Percentiles rank a stretch among this genome's conserved stretches.
These are phyloP conservation scores for Penicillium sclerotiorum DNA, from an alignment of 2,329 filamentous ascomycete genomes.

Conservation along the genomic window DNA sequence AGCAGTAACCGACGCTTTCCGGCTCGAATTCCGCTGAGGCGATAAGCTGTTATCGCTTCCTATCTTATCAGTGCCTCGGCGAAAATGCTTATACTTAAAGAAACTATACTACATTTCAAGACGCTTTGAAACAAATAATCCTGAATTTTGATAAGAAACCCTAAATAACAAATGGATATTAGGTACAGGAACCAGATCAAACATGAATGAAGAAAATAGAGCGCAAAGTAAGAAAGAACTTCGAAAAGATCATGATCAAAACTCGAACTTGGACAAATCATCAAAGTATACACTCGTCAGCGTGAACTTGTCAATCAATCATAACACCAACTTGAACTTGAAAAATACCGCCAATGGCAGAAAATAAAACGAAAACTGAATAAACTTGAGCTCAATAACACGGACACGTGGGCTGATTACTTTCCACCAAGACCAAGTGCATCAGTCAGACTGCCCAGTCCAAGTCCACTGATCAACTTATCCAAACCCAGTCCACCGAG, in stretches of 20 bases:
- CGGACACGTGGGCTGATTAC: not conserved
- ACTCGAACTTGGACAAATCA: not conserved
- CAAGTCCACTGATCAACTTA: constrained; percentile 51
- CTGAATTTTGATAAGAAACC: not conserved
- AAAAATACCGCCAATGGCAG: not conserved
- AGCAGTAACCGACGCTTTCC: constrained; percentile 5
- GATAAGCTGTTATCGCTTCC: not conserved
- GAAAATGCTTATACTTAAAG: no score
- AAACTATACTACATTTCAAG: no score
- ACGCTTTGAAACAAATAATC: no score
- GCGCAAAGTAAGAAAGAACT: not conserved
- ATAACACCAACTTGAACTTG: not conserved
- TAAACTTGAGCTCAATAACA: not conserved
- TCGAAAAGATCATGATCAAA: not conserved
- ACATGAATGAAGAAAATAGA: not conserved
- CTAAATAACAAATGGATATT: not conserved
- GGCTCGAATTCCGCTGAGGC: not conserved
- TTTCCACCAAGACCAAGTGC: constrained; percentile 49
- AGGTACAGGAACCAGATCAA: not conserved
- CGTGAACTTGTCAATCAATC: no score
- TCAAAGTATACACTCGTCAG: no score
- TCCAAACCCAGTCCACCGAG: constrained; percentile 71
- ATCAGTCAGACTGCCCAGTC: constrained; percentile 52
- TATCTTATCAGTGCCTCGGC: not conserved
- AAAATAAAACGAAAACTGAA: not conserved